These are phyloP conservation scores for Beauveria varroae DNA, from an alignment of 2,329 filamentous ascomycete species.

Conservation along the genomic window DNA sequence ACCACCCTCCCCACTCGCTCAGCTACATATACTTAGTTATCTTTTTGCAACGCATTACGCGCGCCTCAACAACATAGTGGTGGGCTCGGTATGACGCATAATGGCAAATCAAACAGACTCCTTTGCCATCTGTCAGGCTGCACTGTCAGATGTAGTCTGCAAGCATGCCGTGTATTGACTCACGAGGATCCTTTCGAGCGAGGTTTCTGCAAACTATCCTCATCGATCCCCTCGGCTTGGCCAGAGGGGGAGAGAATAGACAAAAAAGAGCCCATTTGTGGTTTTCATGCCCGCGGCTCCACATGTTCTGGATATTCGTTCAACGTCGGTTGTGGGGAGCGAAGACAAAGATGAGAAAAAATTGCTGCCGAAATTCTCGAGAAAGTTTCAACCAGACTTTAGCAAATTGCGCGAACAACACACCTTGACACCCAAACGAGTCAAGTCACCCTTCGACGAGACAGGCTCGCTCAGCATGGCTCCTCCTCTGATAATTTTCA, in stretches of 20 bases:
- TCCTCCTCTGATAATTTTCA: background rate
- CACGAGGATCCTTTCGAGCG: too few species aligned
- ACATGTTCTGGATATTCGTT: background rate
- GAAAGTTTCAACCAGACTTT: too few species aligned
- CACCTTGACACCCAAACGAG: background rate
- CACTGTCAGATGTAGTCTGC: background rate
- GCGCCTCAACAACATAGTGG: background rate
- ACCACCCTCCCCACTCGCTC: too few species aligned
- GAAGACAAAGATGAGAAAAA: background rate
- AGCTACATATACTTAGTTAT: background rate
- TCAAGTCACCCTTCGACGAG: background rate
- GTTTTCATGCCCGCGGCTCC: background rate
- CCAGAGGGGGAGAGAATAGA: background rate
- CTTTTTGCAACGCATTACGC: background rate
- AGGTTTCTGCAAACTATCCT: too few species aligned
- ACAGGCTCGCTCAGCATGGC: too few species aligned
- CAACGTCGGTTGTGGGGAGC: background rate
- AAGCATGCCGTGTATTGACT: background rate
- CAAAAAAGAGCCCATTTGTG: background rate
- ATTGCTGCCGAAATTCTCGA: too few species aligned
- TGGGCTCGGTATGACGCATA: constrained; percentile 5
- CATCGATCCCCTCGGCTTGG: too few species aligned
- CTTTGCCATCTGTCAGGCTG: background rate
- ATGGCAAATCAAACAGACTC: background rate
- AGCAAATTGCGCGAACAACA: background rate